A percentile compares a stretch with the other conserved stretches of the same genome.
Evolutionary conservation across 169 alveolate genomes (phyloP).

Genomic region (Plasmodium knowlesi): DNA sequence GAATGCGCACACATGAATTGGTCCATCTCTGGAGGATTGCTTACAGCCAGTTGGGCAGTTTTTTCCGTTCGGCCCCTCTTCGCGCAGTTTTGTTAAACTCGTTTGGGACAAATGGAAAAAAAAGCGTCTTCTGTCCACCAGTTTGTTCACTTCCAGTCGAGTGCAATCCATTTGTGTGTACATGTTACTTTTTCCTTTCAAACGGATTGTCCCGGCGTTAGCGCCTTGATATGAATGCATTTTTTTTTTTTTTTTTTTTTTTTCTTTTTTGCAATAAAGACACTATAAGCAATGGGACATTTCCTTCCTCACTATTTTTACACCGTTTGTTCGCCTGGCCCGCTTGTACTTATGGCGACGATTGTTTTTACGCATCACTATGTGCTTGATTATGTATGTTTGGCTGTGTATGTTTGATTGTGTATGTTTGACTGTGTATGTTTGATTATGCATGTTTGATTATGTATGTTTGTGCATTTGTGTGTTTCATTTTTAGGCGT

Average conservation of each 20-base stretch:
- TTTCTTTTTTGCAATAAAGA: background rate
- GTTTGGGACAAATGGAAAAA: background rate
- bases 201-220: background rate
- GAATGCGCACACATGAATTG: background rate
- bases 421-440: background rate
- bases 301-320: background rate
- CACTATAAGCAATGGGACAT: background rate
- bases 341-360: background rate
- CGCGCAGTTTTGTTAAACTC: background rate
- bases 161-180: background rate
- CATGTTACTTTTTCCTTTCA: background rate
- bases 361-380: background rate
- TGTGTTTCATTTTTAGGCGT: background rate
- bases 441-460: background rate
- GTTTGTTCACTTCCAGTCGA: background rate
- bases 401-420: background rate
- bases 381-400: background rate
- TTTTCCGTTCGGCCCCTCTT: background rate
- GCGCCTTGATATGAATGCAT: background rate
- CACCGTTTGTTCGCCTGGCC: background rate
- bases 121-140: background rate
- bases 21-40: background rate
- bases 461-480: background rate
- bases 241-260: slow-evolving; percentile 2
- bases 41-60: background rate